Base-by-base conservation (phyloP, 257 asterid species). In the Agastache rugosa region DNA sequence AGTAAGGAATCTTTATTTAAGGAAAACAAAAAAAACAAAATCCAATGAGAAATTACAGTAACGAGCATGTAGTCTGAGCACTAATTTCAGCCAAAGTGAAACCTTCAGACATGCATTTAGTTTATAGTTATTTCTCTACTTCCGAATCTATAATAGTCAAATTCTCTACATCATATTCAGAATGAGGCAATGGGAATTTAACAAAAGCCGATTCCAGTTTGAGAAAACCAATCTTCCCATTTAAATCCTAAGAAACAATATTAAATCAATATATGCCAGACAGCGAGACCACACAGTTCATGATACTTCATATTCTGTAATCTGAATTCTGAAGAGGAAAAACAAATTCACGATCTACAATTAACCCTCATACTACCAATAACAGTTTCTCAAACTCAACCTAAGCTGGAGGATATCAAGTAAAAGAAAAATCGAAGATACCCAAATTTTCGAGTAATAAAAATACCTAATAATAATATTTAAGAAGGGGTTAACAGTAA, bases 211-310 rank as follows among this genome's bases (percentile, higher is more conserved):
- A 63, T 6, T 72, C 58, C 69, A 41, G 37, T 11, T 60, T 29
- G 22, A n/a, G 16, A 66, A 44, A 15, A 16, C 54, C 27, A 70
- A 67, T 44, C 17, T 63, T 56, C 23, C 55, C 55, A 34, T 54
- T 63, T 47, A 29, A 12, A 78, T 5, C 37, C 71, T 22, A 68
- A 69, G 8, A 35, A 69, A 59, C 50, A 50, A 65, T 41, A 19
- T 64, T 7, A 37, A 50, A 65, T 34, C 50, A 66, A 20, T 44
- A 47, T 29, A 17, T 41, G 3, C 67, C 53, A 58, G 60, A 58
- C 39, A 48, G 1, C n/a, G 12, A 11, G n/a, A 55, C 72, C 11
- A 27, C 42, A 8, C 19, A 12, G 17, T 23, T 20, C n/a, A 27
- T 20, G 12, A 22, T 15, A 66, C 14, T n/a, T 68, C 45, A 70